These are phyloP conservation scores for Fusarium piperis DNA, from an alignment of 2,329 filamentous ascomycete genomes.

Conservation along the genomic window DNA sequence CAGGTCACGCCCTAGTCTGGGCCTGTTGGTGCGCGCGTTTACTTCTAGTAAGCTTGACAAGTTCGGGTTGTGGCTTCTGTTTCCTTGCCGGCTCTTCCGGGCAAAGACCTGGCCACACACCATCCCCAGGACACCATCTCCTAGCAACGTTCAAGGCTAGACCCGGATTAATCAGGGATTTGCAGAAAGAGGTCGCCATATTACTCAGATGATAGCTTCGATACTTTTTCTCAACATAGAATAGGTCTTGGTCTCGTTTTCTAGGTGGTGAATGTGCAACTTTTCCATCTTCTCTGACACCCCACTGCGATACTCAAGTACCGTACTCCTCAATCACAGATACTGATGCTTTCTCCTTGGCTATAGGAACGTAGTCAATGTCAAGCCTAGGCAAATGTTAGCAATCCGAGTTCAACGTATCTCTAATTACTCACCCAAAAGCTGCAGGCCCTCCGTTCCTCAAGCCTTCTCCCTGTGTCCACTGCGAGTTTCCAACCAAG, in stretches of 20 bases:
- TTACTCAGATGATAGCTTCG: neutral
- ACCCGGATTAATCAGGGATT: neutral
- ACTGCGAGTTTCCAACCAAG: slow-evolving; percentile 11
- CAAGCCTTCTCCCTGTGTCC: slow-evolving; percentile 1
- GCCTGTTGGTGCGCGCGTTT: neutral
- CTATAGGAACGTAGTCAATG: neutral
- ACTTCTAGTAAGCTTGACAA: neutral
- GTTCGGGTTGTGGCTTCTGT: neutral
- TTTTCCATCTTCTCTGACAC: no score
- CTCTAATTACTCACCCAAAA: neutral
- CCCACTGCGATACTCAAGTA: neutral
- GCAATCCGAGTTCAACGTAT: neutral
- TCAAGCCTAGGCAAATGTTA: neutral
- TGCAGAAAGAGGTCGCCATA: neutral
- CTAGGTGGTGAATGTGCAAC: no score
- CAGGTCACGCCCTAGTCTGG: fast-evolving
- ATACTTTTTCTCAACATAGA: no score
- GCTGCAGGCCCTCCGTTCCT: neutral
- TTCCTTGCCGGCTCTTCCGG: neutral
- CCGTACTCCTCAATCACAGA: fast-evolving
- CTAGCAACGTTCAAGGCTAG: fast-evolving
- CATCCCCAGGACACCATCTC: neutral
- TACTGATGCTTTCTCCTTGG: fast-evolving
- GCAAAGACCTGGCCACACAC: no score
- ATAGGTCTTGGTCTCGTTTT: neutral